Base-by-base conservation (phyloP, 306 rosid genomes). In the Casuarina glauca region DNA sequence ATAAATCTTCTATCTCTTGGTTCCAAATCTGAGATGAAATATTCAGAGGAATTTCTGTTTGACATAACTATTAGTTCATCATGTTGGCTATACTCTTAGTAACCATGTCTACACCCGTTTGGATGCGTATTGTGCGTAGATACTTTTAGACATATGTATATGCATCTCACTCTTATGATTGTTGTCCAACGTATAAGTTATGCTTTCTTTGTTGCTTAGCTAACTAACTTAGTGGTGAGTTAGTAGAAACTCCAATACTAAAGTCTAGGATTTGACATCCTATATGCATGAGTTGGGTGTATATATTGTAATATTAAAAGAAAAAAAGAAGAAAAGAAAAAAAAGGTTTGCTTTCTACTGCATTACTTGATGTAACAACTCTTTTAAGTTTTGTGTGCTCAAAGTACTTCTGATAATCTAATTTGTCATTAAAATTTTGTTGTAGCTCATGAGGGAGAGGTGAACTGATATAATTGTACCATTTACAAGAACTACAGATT, bases 401-500 rank as follows among this genome's bases (percentile, higher is more conserved):
- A 17, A 45, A 66, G 32, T 45, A 48, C 69, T 72, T 19, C 15
- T 70, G 76, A 42, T 43, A 20, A 53, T 46, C 45, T 46, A 15
- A 54, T 67, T 13, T 58, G 55, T 80, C 41, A 20, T 57, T 43
- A 13, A 42, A 38, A 16, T n/a, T 53, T 17, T 32, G 26, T 38
- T 69, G 32, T 16, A 57, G 36, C 74, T 60, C 78, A 26, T 32
- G 20, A 57, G 70, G 83, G 79, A 80, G 76, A 82, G 76, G 77
- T 78, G 54, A 63, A 86, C 87, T 72, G 86, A 86, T 82, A 64
- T 82, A 78, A 81, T 71, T 82, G 78, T 84, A 80, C 79, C 39
- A 39, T 78, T 83, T 79, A 72, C 84, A 91, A 89, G 91, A 85
- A 89, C 81, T 88, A 93, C 97, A 95, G 98, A 92, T 95, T 86